Conservation (phyloP, 1,139 yeast species). For the Zygosaccharomyces sapae region DNA sequence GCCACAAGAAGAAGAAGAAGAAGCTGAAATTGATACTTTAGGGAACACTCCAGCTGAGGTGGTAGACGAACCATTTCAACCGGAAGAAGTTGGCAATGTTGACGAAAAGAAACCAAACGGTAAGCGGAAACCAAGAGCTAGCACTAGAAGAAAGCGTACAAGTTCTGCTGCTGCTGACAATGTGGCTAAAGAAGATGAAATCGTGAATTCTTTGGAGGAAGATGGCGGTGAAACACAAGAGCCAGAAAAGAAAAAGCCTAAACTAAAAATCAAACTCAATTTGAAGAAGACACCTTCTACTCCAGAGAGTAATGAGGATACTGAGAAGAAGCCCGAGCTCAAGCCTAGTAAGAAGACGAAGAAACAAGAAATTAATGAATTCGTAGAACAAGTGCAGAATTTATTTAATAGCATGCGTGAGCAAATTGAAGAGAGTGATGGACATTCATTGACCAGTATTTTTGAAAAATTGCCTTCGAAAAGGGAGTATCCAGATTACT, state of each 20-base stretch:
- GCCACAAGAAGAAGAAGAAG: slow-evolving; percentile 7
- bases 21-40: slow-evolving; percentile 4
- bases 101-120: slow-evolving; percentile 6
- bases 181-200: slow-evolving; percentile 4
- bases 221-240: slow-evolving; percentile 2
- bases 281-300: slow-evolving; percentile 19
- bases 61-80: slow-evolving; percentile 2
- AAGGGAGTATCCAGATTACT: slow-evolving; percentile 69
- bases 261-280: slow-evolving; percentile 27
- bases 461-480: slow-evolving; percentile 68
- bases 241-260: slow-evolving; percentile 24
- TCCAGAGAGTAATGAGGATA: slow-evolving; percentile 11
- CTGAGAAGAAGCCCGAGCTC: slow-evolving; percentile 8
- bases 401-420: slow-evolving; percentile 42
- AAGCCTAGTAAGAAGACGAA: slow-evolving; percentile 17
- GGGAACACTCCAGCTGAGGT: slow-evolving; percentile 9
- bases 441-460: slow-evolving; percentile 45
- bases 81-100: slow-evolving; percentile 8
- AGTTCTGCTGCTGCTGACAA: slow-evolving; percentile 8
- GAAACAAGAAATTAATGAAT: slow-evolving; percentile 18
- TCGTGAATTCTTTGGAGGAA: slow-evolving; percentile 5
- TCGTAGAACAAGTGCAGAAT: slow-evolving; percentile 39
- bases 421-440: slow-evolving; percentile 34
- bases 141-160: slow-evolving; percentile 12
- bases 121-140: slow-evolving; percentile 4